Evolutionary conservation across 2,329 filamentous ascomycete species (phyloP).

Genomic region (Penicillium vulpinum): DNA sequence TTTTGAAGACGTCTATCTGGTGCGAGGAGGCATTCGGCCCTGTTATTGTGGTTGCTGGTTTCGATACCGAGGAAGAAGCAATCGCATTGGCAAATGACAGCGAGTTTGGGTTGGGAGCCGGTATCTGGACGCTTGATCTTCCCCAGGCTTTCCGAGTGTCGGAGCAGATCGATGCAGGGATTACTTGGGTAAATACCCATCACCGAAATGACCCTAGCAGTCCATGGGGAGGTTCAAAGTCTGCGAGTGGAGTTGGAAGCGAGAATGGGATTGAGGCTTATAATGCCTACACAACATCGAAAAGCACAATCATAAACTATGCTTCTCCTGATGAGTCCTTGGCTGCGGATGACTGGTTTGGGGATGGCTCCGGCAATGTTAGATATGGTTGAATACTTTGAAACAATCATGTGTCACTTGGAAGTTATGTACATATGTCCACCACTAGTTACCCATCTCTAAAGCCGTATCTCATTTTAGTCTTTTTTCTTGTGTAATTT

Average conservation of each 20-base stretch:
- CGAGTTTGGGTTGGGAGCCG: conserved; percentile 53
- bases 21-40: conserved; percentile 53
- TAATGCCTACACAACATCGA: conserved; percentile 54
- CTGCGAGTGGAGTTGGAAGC: conserved; percentile 64
- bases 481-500: not conserved
- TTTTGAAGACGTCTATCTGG: conserved; percentile 32
- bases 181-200: conserved; percentile 56
- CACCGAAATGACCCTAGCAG: conserved; percentile 72
- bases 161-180: conserved; percentile 50
- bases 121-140: conserved; percentile 54
- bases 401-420: not conserved
- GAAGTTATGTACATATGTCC: not conserved
- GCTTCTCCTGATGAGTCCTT: conserved; percentile 32
- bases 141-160: conserved; percentile 51
- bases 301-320: conserved; percentile 59
- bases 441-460: no score
- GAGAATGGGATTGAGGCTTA: conserved; percentile 71
- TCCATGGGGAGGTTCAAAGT: conserved; percentile 68
- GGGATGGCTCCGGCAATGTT: conserved; percentile 57
- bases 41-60: conserved; percentile 52
- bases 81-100: conserved; percentile 52
- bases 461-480: not conserved
- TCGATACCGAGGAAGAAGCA: conserved; percentile 50
- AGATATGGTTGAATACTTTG: conserved; percentile 55
- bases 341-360: conserved; percentile 60